Percentiles rank a stretch among this genome's conserved stretches.
phyloP scores from a whole-genome alignment of 352 stramenopile species.

The Globisporangium megalacanthum region DNA sequence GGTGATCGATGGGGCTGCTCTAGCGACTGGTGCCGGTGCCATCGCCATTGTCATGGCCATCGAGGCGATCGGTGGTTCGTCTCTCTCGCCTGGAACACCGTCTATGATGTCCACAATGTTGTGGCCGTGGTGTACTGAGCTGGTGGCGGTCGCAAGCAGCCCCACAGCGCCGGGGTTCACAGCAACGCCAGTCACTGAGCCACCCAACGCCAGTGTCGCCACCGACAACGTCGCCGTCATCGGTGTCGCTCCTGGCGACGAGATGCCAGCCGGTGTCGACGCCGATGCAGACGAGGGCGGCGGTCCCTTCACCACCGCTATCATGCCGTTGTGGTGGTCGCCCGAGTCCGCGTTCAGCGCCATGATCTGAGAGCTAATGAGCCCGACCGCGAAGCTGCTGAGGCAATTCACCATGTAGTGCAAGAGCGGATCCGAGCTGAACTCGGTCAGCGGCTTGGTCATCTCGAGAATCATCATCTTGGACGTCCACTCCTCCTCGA shows the following conservation, averaged over 20 bases:
- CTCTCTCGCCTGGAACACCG: neutral
- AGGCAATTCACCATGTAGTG: constrained; percentile 71
- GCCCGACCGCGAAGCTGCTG: constrained; percentile 53
- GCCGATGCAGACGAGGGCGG: neutral
- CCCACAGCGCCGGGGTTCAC: neutral
- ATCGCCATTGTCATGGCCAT: neutral
- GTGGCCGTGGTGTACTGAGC: neutral
- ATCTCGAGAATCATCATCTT: constrained; percentile 74
- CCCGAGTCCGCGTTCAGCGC: constrained; percentile 27
- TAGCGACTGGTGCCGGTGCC: neutral
- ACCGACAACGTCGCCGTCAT: neutral
- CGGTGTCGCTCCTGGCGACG: neutral
- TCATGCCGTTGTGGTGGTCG: constrained; percentile 12
- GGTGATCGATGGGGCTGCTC: neutral
- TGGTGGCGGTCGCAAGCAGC: neutral
- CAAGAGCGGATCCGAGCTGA: constrained; percentile 46
- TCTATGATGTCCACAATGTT: constrained; percentile 1
- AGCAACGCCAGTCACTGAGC: neutral
- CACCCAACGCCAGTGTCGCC: neutral
- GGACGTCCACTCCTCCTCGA: constrained; percentile 65
- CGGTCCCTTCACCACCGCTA: constrained; percentile 25
- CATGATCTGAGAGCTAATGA: constrained; percentile 57
- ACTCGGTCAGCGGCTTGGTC: constrained; percentile 59
- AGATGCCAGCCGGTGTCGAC: neutral
- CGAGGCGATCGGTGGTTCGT: neutral